A percentile compares a stretch with the other conserved stretches of the same genome.
These are phyloP conservation scores for Chaetothyriales sp. DNA, from an alignment of 2,329 filamentous ascomycete species.

Conservation along the genomic window DNA sequence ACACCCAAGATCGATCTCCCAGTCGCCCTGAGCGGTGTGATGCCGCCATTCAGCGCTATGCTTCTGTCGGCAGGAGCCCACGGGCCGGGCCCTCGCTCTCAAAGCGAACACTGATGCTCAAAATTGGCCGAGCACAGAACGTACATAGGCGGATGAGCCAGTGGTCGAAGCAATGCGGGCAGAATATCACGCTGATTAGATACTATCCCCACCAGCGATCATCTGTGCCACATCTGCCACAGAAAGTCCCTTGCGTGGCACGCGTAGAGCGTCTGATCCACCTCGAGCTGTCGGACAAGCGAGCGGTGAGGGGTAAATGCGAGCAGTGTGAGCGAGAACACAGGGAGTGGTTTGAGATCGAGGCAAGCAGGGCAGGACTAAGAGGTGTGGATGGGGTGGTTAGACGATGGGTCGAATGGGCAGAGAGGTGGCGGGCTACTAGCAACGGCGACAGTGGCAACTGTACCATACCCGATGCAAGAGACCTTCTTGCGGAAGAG, in stretches of 20 bases:
- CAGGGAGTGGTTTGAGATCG: slow-evolving; percentile 88
- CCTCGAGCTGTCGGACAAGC: slow-evolving; percentile 58
- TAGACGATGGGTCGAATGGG: slow-evolving; percentile 76
- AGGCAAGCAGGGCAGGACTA: slow-evolving; percentile 58
- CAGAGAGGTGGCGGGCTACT: slow-evolving; percentile 19
- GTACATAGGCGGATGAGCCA: slow-evolving; percentile 84
- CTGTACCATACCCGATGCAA: neutral
- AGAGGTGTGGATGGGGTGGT: slow-evolving; percentile 59
- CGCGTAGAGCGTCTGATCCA: slow-evolving; percentile 84
- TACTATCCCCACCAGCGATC: slow-evolving; percentile 64
- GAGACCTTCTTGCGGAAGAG: too few relatives aligned
- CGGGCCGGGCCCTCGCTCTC: slow-evolving; percentile 14
- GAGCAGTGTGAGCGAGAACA: slow-evolving; percentile 70
- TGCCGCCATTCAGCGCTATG: slow-evolving; percentile 23
- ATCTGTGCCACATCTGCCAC: slow-evolving; percentile 16
- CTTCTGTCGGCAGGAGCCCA: slow-evolving; percentile 12
- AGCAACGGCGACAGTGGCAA: neutral
- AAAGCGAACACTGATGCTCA: slow-evolving; percentile 49
- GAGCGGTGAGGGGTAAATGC: slow-evolving; percentile 48
- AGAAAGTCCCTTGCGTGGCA: slow-evolving; percentile 72
- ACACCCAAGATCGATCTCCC: slow-evolving; percentile 9
- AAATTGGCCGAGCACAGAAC: slow-evolving; percentile 59
- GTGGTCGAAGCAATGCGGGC: slow-evolving; percentile 86
- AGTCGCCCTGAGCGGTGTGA: slow-evolving; percentile 2
- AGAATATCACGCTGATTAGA: slow-evolving; percentile 72